Evolutionary conservation across 2,329 filamentous ascomycete species (phyloP), one percentile per base, ranked within the genome.

Genomic region (Pseudocercospora cruenta): DNA sequence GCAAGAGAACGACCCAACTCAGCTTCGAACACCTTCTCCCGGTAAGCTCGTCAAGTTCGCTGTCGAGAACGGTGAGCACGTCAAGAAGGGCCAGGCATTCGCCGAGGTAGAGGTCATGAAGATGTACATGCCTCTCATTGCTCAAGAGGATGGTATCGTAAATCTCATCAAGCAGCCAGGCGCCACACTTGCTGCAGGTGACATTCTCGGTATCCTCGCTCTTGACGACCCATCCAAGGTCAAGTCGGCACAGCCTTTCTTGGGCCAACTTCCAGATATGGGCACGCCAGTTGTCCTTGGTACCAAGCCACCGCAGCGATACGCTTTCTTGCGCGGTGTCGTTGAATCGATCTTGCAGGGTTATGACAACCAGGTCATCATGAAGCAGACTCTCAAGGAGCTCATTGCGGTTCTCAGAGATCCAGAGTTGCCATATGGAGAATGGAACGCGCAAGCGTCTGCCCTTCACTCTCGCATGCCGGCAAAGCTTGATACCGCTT

Each of bases 81-180:
- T 99, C 80, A 90, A 88, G 80, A 93, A 96, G 73, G 94, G 94
- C 64, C 92, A 98, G 80, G 85, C 94, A 36, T 99, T 93, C 77
- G 95, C 95, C 63, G 95, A 99, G 80, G 94, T 99, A 47, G 95
- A 99, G 82, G 95, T 99, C 81, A 99, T 99, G 95, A 99, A 99
- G 87, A 99, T 99, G 95, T 98, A 98, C 87, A 99, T 99, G 95
- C 95, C 95, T 76, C 86, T 99, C 63, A 87, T 99, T 68, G 92
- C 95, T 2, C 91, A 94, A 78, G 95, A 99, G 80, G 95, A 97
- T 74, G 95, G 95, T 84, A 87, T 96, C 62, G 94, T 99, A 64
- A 95, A 97, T 83, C 88, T 99, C 75, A 97, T 99, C 85, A 99
- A 99, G 88, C 95, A 98, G 83, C 95, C 95, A 69, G 95, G 95